A percentile compares a stretch with the other conserved stretches of the same genome.
These are phyloP conservation scores for Cladosporium velox DNA, from an alignment of 2,329 filamentous ascomycete genomes.

Conservation along the genomic window DNA sequence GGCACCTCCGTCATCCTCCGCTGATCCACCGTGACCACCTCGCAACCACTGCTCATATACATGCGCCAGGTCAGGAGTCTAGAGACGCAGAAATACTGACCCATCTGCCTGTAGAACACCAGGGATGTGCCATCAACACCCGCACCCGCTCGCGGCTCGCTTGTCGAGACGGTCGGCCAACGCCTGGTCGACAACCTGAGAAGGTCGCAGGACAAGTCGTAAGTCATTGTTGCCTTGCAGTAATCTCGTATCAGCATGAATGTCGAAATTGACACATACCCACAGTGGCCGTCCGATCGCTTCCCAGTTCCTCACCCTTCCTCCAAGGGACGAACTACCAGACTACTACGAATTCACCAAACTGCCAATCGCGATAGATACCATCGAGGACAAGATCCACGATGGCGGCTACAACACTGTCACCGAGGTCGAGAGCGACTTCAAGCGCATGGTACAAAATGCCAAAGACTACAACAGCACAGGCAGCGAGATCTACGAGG, in stretches of 20 bases:
- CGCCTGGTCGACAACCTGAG: slow-evolving; percentile 74
- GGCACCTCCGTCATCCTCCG: slow-evolving; percentile 34
- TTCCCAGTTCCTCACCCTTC: slow-evolving; percentile 72
- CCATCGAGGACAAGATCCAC: slow-evolving; percentile 73
- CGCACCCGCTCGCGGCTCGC: slow-evolving; percentile 21
- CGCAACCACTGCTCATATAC: slow-evolving; percentile 20
- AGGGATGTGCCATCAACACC: slow-evolving; percentile 28
- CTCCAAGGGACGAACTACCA: slow-evolving; percentile 53
- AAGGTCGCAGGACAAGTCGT: slow-evolving; percentile 80
- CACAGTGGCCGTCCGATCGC: slow-evolving; percentile 68
- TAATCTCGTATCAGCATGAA: background rate
- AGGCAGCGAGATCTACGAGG: slow-evolving; percentile 71
- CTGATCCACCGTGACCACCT: slow-evolving; percentile 24
- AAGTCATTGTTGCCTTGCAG: slow-evolving; percentile 38
- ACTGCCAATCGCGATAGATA: slow-evolving; percentile 76
- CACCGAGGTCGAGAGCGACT: slow-evolving; percentile 76
- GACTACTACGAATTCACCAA: slow-evolving; percentile 78
- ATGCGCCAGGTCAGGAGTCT: slow-evolving; percentile 1
- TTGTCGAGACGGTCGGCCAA: slow-evolving; percentile 63
- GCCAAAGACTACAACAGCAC: slow-evolving; percentile 82
- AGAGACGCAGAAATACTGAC: slow-evolving; percentile 27
- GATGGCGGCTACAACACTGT: slow-evolving; percentile 69
- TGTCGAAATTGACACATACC: slow-evolving; percentile 36
- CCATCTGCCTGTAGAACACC: slow-evolving; percentile 32
- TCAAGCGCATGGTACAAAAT: slow-evolving; percentile 85